Evolutionary conservation across 2,329 filamentous ascomycete species (phyloP), one percentile per base, ranked within the genome.

Genomic region (Cylindrodendrum hubeiense): DNA sequence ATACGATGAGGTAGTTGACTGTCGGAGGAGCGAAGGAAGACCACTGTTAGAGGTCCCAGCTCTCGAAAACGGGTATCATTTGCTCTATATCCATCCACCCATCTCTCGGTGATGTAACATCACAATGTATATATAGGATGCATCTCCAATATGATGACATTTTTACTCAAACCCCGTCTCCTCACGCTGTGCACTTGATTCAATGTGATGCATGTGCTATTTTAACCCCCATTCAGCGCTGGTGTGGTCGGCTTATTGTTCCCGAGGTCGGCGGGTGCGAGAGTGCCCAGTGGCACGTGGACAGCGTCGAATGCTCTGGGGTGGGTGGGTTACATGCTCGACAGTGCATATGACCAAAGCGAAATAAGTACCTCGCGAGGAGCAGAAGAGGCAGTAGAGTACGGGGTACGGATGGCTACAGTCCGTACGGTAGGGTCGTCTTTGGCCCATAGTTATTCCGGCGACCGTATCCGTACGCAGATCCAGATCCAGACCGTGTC

Each of bases 61-160:
- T 34, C 55, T 21, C 26, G 34, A 37, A 65, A 63, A 59, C 22
- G 43, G 28, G 52, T 59, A 65, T 7, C 39, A 61, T 46, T 39
- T 49, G 50, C 39, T 43, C 43, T 39, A 41, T 41, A 52, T 37
- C 57, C 13, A 30, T 44, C 41, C 24, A 44, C 50, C 60, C 67
- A 61, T 33, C 17, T 34, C 44, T 30, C 41, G 53, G 41, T 60
- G 55, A 33, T 61, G 54, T 49, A 68, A 55, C n/a, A 55, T 56
- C 56, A 46, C 53, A 33, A n/a, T 56, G 41, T 24, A 46, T 56
- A 26, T 46, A 54, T 43, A 43, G 21, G 50, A 54, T 54, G 51
- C 24, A 22, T 13, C 51, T 54, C 51, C n/a, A 44, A 55, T 13
- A n/a, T 21, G 26, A 24, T 19, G 26, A 24, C 24, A 8, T 21